Conservation (phyloP, 2,329 filamentous ascomycete species). For the Microdochium bolleyi region DNA sequence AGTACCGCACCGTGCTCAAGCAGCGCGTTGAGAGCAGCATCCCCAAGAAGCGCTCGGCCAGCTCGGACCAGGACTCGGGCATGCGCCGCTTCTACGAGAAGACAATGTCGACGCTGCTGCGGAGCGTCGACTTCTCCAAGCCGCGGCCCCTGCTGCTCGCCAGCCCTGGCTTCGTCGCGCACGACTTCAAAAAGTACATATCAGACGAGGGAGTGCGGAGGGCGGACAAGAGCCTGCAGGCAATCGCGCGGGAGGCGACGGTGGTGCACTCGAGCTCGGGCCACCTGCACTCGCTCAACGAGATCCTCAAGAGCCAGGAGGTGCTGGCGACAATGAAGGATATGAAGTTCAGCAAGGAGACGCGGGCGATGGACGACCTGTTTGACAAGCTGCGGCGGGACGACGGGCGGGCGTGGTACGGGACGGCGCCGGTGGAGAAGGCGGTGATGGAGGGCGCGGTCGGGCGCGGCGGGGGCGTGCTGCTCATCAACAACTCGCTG, state of each 20-base stretch:
- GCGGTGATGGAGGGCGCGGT: slow-evolving; percentile 85
- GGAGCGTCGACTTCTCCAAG: slow-evolving; percentile 67
- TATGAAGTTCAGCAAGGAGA: slow-evolving; percentile 82
- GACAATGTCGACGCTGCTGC: slow-evolving; percentile 64
- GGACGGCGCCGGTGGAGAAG: slow-evolving; percentile 69
- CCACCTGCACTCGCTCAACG: slow-evolving; percentile 78
- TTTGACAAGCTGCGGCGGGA: slow-evolving; percentile 71
- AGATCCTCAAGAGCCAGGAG: slow-evolving; percentile 75
- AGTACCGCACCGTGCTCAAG: slow-evolving; percentile 70
- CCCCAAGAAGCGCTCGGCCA: slow-evolving; percentile 58
- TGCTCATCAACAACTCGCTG: slow-evolving; percentile 80
- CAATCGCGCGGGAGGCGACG: slow-evolving; percentile 52
- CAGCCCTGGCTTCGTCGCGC: slow-evolving; percentile 80
- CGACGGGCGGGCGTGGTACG: slow-evolving; percentile 87
- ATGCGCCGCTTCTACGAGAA: slow-evolving; percentile 73
- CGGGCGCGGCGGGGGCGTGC: slow-evolving; percentile 72
- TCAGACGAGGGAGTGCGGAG: slow-evolving; percentile 49
- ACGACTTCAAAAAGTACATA: slow-evolving; percentile 70
- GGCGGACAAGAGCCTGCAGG: slow-evolving; percentile 61
- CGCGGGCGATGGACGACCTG: slow-evolving; percentile 77
- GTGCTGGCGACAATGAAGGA: slow-evolving; percentile 72
- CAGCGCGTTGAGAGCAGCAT: slow-evolving; percentile 60
- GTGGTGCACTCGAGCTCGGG: slow-evolving; percentile 81
- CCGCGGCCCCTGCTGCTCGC: slow-evolving; percentile 74
- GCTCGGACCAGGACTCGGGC: slow-evolving; percentile 60